Base-by-base conservation (phyloP, 352 stramenopile genomes). In the Phytopythium chamaehyphon region DNA sequence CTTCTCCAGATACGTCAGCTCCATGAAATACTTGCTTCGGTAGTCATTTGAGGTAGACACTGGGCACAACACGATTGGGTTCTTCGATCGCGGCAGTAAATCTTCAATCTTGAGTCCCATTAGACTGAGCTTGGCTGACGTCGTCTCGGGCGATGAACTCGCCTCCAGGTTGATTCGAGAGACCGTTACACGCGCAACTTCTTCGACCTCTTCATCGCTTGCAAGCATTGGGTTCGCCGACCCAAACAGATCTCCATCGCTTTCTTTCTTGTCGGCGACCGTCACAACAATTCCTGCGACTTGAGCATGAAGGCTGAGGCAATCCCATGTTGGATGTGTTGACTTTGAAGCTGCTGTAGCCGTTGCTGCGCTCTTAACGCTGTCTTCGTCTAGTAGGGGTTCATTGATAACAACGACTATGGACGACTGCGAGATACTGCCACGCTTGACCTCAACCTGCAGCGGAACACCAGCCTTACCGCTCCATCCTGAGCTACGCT, bases 91-190 rank as follows among this genome's bases (percentile, higher is more conserved):
- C 18, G 67, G 58, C 23, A 91, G 54, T 19, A 93, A 62, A 40
- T 93, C 80, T 36, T 91, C 80, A 2, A 93, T 54, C 40, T 84
- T 73, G 3, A 93, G 61, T n/a, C 76, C 76, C 66, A 82, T 82
- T n/a, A 91, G 53, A 18, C 77, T 86, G 26, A 93, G 19, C 38
- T 90, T 86, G 0, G 71, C 75, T 38, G 69, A 65, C 35, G 69
- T 86, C 6, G 66, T 61, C 21, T 69, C 58, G 22, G 50, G 61
- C 11, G 76, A 74, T 40, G 65, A 62, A 6, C 62, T 75, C 0
- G 69, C 62, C 39, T 93, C 80, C 10, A 86, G 37, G 5, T 64
- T 75, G 42, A 93, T 87, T 10, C 75, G 62, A 6, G 69, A 83
- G 15, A 93, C 73, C n/a, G 70, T 86, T 23, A 86, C 66, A 19